phyloP scores from a whole-genome alignment of 805 yeast genomes.

The Saccharomycopsis amapae region DNA sequence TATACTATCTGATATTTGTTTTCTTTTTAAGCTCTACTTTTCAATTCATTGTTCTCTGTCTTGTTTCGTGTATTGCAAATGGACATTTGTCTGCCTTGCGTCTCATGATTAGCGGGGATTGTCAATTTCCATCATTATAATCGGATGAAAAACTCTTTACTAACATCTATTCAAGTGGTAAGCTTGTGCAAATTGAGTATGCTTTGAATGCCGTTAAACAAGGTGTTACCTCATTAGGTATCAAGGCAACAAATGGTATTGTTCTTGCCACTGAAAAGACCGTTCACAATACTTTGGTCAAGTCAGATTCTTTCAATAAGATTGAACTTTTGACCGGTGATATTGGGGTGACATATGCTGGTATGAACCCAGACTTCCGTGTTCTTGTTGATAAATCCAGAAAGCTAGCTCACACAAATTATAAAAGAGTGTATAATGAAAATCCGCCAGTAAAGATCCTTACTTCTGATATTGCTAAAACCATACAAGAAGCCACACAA shows the following conservation, averaged over 20 bases:
- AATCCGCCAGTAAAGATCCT: constrained; percentile 94
- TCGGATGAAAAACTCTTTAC: too few relatives aligned
- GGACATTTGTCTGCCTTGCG: too few relatives aligned
- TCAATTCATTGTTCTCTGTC: too few relatives aligned
- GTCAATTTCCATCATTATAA: too few relatives aligned
- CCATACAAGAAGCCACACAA: constrained; percentile 98
- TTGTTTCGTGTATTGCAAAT: too few relatives aligned
- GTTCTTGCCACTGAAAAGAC: constrained; percentile 96
- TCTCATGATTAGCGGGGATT: too few relatives aligned
- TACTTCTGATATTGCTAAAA: constrained; percentile 90
- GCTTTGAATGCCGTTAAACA: constrained; percentile 96
- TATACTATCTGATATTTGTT: too few relatives aligned
- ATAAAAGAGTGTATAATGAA: constrained; percentile 90
- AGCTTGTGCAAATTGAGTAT: constrained; percentile 94
- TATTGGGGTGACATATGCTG: constrained; percentile 93
- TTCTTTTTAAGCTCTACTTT: too few relatives aligned
- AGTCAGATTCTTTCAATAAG: constrained; percentile 68
- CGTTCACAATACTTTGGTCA: constrained; percentile 68
- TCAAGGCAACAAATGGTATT: constrained; percentile 89
- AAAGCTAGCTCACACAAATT: constrained; percentile 85
- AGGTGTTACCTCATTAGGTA: constrained; percentile 95
- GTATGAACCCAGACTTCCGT: constrained; percentile 98
- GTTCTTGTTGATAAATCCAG: constrained; percentile 91
- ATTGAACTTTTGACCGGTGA: constrained; percentile 85
- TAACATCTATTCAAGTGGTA: constrained; percentile 55